Base-by-base conservation (phyloP, 2,329 filamentous ascomycete species). In the Endothia cerciana region DNA sequence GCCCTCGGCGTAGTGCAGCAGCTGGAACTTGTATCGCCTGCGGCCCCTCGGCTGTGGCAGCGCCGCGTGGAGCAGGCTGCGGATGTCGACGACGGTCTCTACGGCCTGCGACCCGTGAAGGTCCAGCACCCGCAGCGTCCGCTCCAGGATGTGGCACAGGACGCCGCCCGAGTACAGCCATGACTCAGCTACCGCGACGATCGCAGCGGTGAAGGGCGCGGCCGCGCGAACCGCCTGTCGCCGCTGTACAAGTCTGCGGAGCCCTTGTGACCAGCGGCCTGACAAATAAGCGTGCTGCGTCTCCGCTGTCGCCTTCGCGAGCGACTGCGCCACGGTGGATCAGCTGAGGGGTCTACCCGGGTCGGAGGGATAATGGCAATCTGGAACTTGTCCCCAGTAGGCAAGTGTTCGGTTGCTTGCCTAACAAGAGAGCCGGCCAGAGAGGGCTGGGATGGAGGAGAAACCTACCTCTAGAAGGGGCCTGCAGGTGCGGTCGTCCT, bases 81-180 rank as follows among this genome's bases (percentile, higher is more conserved):
- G 79, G 41, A 88, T 79, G 70, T 87, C 79, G 55, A 91, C 76
- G 3, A 87, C 84, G n/a, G 82, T 76, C 71, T 91, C 89, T 25
- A 13, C 75, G 70, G 28, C 72, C 73, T 2, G 77, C 78, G 0
- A 81, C 80, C 73, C 72, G 70, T 87, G 84, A 22, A 91, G 76
- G 67, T 90, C 80, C 58, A 90, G 78, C 33, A 92, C 74, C 3
- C 85, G 84, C 33, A 93, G 79, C 59, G 73, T 61, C 43, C 72
- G 66, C 51, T 82, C 80, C 49, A 81, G 73, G 13, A 85, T 82
- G 72, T 92, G 90, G 70, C 89, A 91, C 19, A 93, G 77, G 13
- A 86, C 80, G 6, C 90, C 89, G 65, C 87, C 82, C 22, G 80
- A 79, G 73, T 90, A 92, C 1, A 88, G 74, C 74, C 89, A 92